Conservation (phyloP, 2,329 filamentous ascomycete genomes). For the Didymosphaeria variabile region DNA sequence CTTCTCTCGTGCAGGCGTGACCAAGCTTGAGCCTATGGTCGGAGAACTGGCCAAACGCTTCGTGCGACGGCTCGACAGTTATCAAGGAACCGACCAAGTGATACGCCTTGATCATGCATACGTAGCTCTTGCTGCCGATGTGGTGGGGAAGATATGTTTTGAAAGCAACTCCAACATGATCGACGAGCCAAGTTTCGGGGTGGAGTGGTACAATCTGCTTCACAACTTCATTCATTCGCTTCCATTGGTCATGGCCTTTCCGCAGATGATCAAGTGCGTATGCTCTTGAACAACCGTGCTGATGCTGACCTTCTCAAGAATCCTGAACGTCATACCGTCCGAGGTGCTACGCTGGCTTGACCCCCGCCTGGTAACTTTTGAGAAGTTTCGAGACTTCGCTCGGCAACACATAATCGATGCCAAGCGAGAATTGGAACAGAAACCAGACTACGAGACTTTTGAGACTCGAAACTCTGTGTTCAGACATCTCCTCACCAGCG, state of each 20-base stretch:
- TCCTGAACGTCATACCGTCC: constrained; percentile 11
- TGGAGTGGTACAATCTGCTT: constrained; percentile 12
- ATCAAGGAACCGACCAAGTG: constrained; percentile 17
- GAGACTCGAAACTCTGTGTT: constrained; percentile 13
- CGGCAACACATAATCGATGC: constrained; percentile 14
- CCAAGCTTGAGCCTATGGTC: constrained; percentile 29
- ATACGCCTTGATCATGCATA: constrained; percentile 30
- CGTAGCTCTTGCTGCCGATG: constrained; percentile 15
- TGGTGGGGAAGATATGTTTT: constrained; percentile 10
- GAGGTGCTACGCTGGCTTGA: constrained; percentile 12
- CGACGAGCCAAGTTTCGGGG: constrained; percentile 11
- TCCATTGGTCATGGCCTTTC: constrained; percentile 10
- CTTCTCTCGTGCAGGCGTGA: constrained; percentile 36
- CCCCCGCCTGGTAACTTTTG: constrained; percentile 9
- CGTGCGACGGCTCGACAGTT: constrained; percentile 17
- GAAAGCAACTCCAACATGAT: constrained; percentile 12
- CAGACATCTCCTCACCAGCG: constrained; percentile 22
- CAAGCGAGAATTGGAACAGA: constrained; percentile 9
- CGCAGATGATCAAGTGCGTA: constrained; percentile 11
- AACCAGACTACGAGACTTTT: not conserved
- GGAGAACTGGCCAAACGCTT: constrained; percentile 23
- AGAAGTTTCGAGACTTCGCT: constrained; percentile 9
- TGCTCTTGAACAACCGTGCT: not conserved
- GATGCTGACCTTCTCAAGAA: not conserved
- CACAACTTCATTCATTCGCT: constrained; percentile 14